A percentile compares a stretch with the other conserved stretches of the same genome.
These are phyloP conservation scores for maize (Zea mays) DNA, from an alignment of 176 grass and related monocot genomes.

Conservation along the genomic window DNA sequence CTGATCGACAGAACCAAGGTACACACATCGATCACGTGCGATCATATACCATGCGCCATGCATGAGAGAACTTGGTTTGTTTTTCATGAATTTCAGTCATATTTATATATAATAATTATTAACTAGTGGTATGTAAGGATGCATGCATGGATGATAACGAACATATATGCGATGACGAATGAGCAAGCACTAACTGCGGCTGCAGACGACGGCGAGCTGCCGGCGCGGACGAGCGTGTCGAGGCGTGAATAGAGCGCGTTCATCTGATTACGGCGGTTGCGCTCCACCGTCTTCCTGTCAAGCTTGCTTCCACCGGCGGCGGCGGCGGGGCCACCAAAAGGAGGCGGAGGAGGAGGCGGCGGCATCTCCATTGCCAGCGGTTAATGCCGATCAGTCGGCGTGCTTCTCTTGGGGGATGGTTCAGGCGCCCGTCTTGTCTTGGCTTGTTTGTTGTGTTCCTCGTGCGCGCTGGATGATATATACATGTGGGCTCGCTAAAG, in stretches of 20 bases:
- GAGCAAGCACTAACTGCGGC: conserved; percentile 24
- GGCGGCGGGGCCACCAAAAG: not conserved
- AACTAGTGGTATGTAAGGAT: not conserved
- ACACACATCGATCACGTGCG: not conserved
- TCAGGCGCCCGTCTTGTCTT: not conserved
- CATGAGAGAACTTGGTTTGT: not conserved
- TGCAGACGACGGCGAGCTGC: conserved; percentile 21
- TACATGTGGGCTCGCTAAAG: conserved; percentile 21
- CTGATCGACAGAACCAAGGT: not conserved
- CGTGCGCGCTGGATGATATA: conserved; percentile 17
- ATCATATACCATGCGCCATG: not conserved
- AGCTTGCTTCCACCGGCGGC: conserved; percentile 23
- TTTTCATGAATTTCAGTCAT: not conserved
- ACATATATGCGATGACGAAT: not conserved
- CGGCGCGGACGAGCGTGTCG: conserved; percentile 52
- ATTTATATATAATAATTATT: not conserved
- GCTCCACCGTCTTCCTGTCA: conserved; percentile 76
- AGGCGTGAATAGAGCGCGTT: conserved; percentile 63
- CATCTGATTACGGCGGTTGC: conserved; percentile 69
- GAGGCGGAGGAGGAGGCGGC: conserved; percentile 33
- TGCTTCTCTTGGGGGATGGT: not conserved
- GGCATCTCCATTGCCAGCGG: conserved; percentile 40
- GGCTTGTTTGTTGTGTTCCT: conserved; percentile 22
- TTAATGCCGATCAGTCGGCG: not conserved
- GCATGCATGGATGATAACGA: not conserved